Percentiles rank a stretch among this genome's conserved stretches.
phyloP scores from a whole-genome alignment of 257 asterid genomes.

The Pogostemon cablin region DNA sequence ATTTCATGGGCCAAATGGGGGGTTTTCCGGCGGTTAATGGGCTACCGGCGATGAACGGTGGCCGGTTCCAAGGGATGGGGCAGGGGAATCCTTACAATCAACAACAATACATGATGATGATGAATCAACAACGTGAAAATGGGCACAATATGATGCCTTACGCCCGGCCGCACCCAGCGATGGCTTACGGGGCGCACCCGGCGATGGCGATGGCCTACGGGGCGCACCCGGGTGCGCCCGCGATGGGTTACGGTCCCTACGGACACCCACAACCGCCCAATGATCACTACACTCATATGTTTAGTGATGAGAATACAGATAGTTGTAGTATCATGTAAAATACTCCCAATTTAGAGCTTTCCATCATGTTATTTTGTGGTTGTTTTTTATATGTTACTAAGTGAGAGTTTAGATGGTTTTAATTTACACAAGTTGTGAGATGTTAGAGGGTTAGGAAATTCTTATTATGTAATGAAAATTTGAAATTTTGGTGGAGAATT shows the following conservation, averaged over 20 bases:
- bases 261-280: constrained; percentile 42
- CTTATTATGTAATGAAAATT: too few relatives aligned
- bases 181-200: constrained; percentile 24
- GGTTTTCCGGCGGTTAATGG: constrained; percentile 51
- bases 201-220: neutral
- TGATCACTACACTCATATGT: constrained; percentile 57
- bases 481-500: neutral
- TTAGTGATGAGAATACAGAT: constrained; percentile 79
- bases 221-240: neutral
- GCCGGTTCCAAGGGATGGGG: constrained; percentile 47
- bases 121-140: constrained; percentile 54
- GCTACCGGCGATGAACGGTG: constrained; percentile 53
- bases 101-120: constrained; percentile 65
- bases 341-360: neutral
- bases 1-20: constrained; percentile 52
- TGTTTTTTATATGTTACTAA: neutral
- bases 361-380: neutral
- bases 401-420: too few relatives aligned
- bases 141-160: constrained; percentile 44
- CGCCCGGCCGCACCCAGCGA: constrained; percentile 33
- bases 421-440: too few relatives aligned
- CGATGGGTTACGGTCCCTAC: neutral
- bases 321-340: constrained; percentile 74
- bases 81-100: constrained; percentile 56
- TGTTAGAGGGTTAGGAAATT: too few relatives aligned